Conservation (phyloP, 495 filamentous ascomycete species). For the Hypoxylon subgilvum region DNA sequence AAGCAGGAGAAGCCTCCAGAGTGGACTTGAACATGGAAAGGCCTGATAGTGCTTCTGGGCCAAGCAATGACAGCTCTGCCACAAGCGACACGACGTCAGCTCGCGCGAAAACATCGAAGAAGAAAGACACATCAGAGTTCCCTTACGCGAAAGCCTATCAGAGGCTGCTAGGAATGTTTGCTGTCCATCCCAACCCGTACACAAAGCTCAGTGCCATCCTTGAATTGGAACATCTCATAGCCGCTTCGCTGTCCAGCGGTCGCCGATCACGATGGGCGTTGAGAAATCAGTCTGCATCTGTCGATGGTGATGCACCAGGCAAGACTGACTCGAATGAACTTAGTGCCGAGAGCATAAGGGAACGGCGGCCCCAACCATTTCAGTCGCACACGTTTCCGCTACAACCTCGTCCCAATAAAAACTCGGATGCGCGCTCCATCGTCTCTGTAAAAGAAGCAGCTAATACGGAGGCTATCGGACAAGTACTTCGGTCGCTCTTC, state of each 20-base stretch:
- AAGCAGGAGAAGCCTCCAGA: slow-evolving; percentile 45
- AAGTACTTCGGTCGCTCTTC: slow-evolving; percentile 80
- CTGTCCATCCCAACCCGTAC: slow-evolving; percentile 86
- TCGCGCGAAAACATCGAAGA: slow-evolving; percentile 43
- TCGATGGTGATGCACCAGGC: slow-evolving; percentile 32
- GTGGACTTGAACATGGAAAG: slow-evolving; percentile 38
- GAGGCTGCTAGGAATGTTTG: slow-evolving; percentile 82
- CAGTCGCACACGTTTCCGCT: slow-evolving; percentile 44
- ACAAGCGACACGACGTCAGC: slow-evolving; percentile 51
- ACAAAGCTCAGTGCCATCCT: slow-evolving; percentile 83
- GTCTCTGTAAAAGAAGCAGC: slow-evolving; percentile 48
- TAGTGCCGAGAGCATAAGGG: slow-evolving; percentile 67
- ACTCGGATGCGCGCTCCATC: slow-evolving; percentile 51
- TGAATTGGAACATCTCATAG: slow-evolving; percentile 80
- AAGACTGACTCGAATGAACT: slow-evolving; percentile 23
- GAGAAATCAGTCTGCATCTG: slow-evolving; percentile 27
- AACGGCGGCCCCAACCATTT: slow-evolving; percentile 67
- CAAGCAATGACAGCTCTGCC: slow-evolving; percentile 49
- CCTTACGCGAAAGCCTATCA: slow-evolving; percentile 77
- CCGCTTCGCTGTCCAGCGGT: slow-evolving; percentile 68
- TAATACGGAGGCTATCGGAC: slow-evolving; percentile 77
- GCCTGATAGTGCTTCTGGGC: slow-evolving; percentile 41
- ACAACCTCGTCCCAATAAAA: slow-evolving; percentile 40
- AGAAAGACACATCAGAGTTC: slow-evolving; percentile 61
- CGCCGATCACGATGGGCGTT: slow-evolving; percentile 46